These are phyloP conservation scores for Strobilomyces confusus DNA, from an alignment of 768 basidiomycete species.

Conservation along the genomic window DNA sequence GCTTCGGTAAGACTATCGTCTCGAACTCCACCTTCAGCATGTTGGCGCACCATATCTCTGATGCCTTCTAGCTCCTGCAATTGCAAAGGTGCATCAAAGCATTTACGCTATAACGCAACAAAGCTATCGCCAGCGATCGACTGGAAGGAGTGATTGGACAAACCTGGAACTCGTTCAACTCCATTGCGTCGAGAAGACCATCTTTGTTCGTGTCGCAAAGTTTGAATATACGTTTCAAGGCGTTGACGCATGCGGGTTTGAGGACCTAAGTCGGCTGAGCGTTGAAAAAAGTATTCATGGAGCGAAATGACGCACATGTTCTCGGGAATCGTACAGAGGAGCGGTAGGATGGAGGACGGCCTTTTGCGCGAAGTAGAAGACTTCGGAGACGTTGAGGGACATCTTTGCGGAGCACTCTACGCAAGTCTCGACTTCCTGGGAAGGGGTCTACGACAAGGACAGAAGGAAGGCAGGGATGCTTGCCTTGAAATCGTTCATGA, in stretches of 20 bases:
- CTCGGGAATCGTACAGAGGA: conserved; percentile 92
- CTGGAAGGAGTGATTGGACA: not conserved
- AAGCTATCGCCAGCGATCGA: not conserved
- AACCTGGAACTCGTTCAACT: conserved; percentile 97
- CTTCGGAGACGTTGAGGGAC: conserved; percentile 90
- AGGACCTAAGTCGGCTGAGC: conserved; percentile 54
- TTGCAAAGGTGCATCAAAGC: conserved; percentile 91
- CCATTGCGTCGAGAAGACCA: conserved; percentile 81
- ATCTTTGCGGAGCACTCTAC: conserved; percentile 94
- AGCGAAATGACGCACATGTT: conserved; percentile 63
- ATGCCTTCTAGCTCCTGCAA: conserved; percentile 95
- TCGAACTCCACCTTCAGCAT: conserved; percentile 70
- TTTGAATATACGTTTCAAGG: conserved; percentile 91
- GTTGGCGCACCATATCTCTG: conserved; percentile 81
- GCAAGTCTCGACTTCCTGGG: conserved; percentile 95
- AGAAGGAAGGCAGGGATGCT: conserved; percentile 11
- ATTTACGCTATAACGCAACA: conserved; percentile 64
- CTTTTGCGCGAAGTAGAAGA: conserved; percentile 98
- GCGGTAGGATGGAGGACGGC: conserved; percentile 96
- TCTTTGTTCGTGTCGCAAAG: conserved; percentile 95
- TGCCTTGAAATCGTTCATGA: conserved; percentile 99
- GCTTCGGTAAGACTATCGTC: conserved; percentile 84
- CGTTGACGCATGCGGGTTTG: conserved; percentile 87
- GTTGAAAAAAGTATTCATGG: conserved; percentile 7
- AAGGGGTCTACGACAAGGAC: conserved; percentile 4